Conservation (phyloP, 306 rosid genomes). For the Trichosanthes cucumerina region DNA sequence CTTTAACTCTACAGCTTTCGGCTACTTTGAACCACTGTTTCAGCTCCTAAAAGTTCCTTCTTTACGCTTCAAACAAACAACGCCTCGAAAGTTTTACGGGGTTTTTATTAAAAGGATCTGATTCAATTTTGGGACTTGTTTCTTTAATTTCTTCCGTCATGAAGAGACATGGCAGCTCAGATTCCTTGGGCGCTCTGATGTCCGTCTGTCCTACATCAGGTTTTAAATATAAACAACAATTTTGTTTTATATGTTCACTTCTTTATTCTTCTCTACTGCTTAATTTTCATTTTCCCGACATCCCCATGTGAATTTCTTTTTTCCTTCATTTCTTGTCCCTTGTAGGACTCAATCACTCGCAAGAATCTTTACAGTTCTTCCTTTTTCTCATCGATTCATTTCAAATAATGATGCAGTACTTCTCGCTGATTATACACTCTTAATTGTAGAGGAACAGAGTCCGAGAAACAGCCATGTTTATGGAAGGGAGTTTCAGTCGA, state of each 20-base stretch:
- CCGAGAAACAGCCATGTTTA: constrained; percentile 23
- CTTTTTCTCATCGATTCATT: background rate
- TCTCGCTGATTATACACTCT: background rate
- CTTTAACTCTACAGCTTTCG: background rate
- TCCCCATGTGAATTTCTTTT: background rate
- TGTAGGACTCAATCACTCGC: background rate
- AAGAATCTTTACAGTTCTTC: background rate
- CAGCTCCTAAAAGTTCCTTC: background rate
- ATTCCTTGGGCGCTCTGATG: constrained; percentile 30
- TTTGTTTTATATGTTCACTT: background rate
- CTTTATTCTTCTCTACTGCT: background rate
- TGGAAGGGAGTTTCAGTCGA: constrained; percentile 58
- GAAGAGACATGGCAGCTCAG: constrained; percentile 42
- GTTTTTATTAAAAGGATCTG: background rate
- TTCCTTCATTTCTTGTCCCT: background rate
- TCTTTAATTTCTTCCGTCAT: constrained; percentile 14
- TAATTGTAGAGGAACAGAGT: constrained; percentile 22
- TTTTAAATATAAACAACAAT: constrained; percentile 9
- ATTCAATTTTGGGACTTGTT: background rate
- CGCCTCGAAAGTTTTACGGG: background rate
- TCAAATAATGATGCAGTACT: background rate
- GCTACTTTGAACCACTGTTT: background rate
- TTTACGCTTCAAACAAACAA: background rate
- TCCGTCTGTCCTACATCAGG: constrained; percentile 48
- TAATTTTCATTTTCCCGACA: constrained; percentile 4